A percentile compares a stretch with the other conserved stretches of the same genome.
These are phyloP conservation scores for Phoma sp. DNA, from an alignment of 2,329 filamentous ascomycete genomes.

Conservation along the genomic window DNA sequence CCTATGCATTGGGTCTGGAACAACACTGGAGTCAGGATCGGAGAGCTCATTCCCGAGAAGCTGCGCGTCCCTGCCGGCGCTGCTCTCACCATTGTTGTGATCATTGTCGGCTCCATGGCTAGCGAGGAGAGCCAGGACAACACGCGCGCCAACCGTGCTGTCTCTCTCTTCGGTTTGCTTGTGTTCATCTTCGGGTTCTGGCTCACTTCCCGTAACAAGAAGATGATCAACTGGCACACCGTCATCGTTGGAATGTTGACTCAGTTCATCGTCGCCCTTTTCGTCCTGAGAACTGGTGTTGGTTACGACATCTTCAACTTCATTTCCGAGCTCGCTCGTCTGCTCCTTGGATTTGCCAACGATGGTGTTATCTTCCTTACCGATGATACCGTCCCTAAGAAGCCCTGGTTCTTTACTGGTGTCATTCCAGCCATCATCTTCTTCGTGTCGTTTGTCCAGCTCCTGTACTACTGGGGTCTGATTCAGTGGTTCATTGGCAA, in stretches of 20 bases:
- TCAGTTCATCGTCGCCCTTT: conserved; percentile 88
- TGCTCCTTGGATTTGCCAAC: conserved; percentile 77
- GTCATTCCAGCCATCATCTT: conserved; percentile 95
- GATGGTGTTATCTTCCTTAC: conserved; percentile 79
- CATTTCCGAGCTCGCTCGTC: conserved; percentile 76
- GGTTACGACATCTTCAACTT: conserved; percentile 93
- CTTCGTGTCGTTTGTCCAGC: conserved; percentile 91
- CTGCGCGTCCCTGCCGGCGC: conserved; percentile 70
- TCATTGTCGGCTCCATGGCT: conserved; percentile 80
- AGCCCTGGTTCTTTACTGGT: conserved; percentile 74
- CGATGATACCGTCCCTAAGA: conserved; percentile 49
- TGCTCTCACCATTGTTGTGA: conserved; percentile 69
- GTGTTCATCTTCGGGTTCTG: conserved; percentile 75
- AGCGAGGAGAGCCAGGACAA: conserved; percentile 77
- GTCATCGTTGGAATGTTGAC: conserved; percentile 86
- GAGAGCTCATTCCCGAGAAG: conserved; percentile 70
- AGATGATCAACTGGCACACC: conserved; percentile 58
- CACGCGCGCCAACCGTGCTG: conserved; percentile 78
- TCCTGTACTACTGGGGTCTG: conserved; percentile 80
- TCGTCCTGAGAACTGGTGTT: conserved; percentile 80
- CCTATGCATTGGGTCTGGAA: conserved; percentile 74
- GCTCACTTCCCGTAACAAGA: conserved; percentile 74
- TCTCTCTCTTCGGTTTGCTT: conserved; percentile 79
- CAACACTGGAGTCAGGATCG: conserved; percentile 66
- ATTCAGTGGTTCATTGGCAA: conserved; percentile 91